Conservation (phyloP, 2,329 filamentous ascomycete genomes). For the Cladophialophora yegresii region DNA sequence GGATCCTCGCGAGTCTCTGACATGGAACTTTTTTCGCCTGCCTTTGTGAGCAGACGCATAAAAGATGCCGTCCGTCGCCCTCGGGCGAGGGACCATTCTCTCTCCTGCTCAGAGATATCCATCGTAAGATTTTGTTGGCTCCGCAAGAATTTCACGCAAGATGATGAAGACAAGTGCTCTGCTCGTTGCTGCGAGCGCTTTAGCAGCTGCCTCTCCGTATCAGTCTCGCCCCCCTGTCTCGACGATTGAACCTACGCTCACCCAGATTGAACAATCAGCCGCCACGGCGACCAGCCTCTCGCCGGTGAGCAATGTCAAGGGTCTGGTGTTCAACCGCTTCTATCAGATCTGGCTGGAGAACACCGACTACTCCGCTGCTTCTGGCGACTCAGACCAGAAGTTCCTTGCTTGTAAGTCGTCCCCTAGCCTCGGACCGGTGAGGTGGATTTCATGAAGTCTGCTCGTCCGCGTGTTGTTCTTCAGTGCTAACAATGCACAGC, state of each 20-base stretch:
- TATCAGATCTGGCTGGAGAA: slow-evolving; percentile 78
- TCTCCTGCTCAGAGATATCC: background rate
- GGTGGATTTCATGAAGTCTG: background rate
- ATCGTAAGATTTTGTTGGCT: background rate
- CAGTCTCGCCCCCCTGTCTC: slow-evolving; percentile 21
- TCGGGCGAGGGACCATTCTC: background rate
- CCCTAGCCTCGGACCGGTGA: too few relatives aligned
- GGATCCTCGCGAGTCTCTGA: background rate
- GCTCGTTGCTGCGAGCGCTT: slow-evolving; percentile 19
- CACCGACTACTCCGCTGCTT: slow-evolving; percentile 66
- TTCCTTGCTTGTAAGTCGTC: slow-evolving; percentile 53
- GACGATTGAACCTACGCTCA: slow-evolving; percentile 28
- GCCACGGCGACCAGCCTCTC: slow-evolving; percentile 63
- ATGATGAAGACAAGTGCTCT: slow-evolving; percentile 21
- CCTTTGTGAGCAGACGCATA: slow-evolving; percentile 1
- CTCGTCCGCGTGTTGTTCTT: background rate
- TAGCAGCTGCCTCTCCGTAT: slow-evolving; percentile 16
- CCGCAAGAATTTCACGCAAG: background rate
- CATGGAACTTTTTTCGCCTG: slow-evolving; percentile 3
- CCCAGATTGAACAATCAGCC: slow-evolving; percentile 38
- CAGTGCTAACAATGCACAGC: background rate
- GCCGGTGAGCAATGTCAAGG: slow-evolving; percentile 65
- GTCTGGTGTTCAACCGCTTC: slow-evolving; percentile 71
- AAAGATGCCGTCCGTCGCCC: slow-evolving; percentile 9
- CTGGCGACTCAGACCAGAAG: slow-evolving; percentile 54